Conservation (phyloP, 495 filamentous ascomycete species). For the Penicillium nucicola region DNA sequence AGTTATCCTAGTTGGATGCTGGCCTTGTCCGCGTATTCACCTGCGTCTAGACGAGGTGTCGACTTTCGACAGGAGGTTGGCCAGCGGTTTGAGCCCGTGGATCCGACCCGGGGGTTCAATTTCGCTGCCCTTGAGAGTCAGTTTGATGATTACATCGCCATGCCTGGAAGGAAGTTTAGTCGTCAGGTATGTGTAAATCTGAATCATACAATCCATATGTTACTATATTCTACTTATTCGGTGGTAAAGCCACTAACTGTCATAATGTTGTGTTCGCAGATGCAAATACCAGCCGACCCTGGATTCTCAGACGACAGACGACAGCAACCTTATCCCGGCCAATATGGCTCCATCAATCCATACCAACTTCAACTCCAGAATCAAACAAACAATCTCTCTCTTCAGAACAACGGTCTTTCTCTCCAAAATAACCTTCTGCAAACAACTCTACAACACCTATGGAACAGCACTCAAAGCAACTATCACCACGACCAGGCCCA, state of each 20-base stretch:
- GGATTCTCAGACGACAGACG: not conserved
- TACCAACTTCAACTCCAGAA: constrained; percentile 4
- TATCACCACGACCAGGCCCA: not conserved
- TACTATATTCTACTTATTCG: not conserved
- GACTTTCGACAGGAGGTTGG: constrained; percentile 36
- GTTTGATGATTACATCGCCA: constrained; percentile 42
- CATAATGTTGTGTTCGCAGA: constrained; percentile 6
- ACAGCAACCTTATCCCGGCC: constrained; percentile 7
- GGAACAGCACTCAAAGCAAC: not conserved
- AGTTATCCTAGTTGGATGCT: constrained; percentile 34
- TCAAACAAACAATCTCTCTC: not conserved
- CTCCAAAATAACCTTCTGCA: constrained; percentile 5
- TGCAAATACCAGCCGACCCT: constrained; percentile 11
- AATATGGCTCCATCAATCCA: constrained; percentile 8
- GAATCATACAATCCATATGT: no score
- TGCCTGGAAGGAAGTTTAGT: constrained; percentile 36
- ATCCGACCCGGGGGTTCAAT: constrained; percentile 32
- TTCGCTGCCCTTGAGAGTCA: constrained; percentile 35
- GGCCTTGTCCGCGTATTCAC: constrained; percentile 24
- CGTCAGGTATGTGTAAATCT: constrained; percentile 20
- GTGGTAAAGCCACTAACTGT: not conserved
- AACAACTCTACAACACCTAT: not conserved
- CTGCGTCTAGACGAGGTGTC: constrained; percentile 22
- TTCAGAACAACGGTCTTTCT: constrained; percentile 1
- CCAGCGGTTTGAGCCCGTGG: constrained; percentile 36